Evolutionary conservation across 371 early-diverging fungal species (phyloP), one percentile per base, ranked within the genome.

Genomic region (Apophysomyces sp.): DNA sequence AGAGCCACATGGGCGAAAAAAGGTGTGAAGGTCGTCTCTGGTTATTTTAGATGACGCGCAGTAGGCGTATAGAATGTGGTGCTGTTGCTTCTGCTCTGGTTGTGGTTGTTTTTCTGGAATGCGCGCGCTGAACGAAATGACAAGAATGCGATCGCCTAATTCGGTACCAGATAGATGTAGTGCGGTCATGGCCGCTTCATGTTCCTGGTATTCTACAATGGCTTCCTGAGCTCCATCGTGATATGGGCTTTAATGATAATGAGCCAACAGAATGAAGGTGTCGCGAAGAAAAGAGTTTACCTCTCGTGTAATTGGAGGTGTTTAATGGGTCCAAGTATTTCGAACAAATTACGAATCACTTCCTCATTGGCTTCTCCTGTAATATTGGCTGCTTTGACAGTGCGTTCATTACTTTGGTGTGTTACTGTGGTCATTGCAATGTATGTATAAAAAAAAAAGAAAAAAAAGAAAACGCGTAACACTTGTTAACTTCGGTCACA

Each of bases 361-460:
- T 67, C 72, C 61, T 82, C 84, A 21, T 71, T 76, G 55, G 80
- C 83, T 40, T 77, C 62, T 6, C 80, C 55, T 49, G 85, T 83
- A 55, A 87, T 69, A 58, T 82, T 84, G 36, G 83, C 74, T 8
- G 78, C 87, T 78, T 82, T 72, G 5, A 24, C 29, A 31, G 9
- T 21, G 5, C 49, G 24, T 21, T 44, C 49, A 44, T 44, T 44
- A 16, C 21, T 44, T 44, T 44, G 49, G 21, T 44, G 21, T 44
- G 49, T 21, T 21, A 44, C 49, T 44, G 49, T 44, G 21, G 49
- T 44, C 49, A 44, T 44, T 21, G 49, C 49, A 78, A 94, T 94
- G 73, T 91, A 92, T 41, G 82, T 94, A 55, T 94, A 95, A 72
- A 78, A 94, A 58, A n/a, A n/a, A n/a, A n/a, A n/a, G n/a, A n/a